Percentiles rank a stretch among this genome's conserved stretches.
Conservation (phyloP, 148 eudicot species). For the Rhododendron simsii region DNA sequence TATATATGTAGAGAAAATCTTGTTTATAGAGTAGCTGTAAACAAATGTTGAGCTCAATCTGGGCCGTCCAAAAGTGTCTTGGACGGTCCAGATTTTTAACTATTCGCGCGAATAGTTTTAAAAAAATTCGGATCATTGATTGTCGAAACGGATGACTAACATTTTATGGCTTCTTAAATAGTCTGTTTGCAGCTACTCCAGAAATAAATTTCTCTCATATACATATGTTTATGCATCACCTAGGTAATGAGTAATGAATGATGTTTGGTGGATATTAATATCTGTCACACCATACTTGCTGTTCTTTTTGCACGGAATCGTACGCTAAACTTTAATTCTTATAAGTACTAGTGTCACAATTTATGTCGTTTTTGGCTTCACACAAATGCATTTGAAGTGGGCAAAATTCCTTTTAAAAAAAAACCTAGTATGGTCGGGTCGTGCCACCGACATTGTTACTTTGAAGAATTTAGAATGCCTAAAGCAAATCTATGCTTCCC, state of each 20-base stretch:
- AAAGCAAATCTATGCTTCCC: too few species aligned
- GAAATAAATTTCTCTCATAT: too few species aligned
- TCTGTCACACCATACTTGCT: background rate
- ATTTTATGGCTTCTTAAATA: too few species aligned
- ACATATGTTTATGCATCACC: background rate
- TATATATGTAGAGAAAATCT: background rate
- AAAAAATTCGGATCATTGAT: fast-evolving
- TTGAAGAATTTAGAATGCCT: too few species aligned
- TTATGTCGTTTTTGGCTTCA: background rate
- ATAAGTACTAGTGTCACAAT: background rate
- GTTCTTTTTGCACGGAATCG: background rate
- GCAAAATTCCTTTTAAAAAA: too few species aligned
- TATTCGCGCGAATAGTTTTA: too few species aligned
- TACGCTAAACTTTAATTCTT: background rate
- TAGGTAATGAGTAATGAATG: background rate
- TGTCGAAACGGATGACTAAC: too few species aligned
- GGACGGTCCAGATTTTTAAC: too few species aligned
- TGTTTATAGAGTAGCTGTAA: too few species aligned
- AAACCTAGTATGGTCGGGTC: too few species aligned
- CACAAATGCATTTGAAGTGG: background rate
- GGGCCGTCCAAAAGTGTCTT: too few species aligned
- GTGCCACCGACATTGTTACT: background rate
- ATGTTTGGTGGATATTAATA: slow-evolving; percentile 2
- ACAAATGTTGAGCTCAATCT: too few species aligned
- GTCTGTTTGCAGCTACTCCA: fast-evolving